Evolutionary conservation across 2,329 filamentous ascomycete species (phyloP).

Genomic region (Leptodontidium sp.): DNA sequence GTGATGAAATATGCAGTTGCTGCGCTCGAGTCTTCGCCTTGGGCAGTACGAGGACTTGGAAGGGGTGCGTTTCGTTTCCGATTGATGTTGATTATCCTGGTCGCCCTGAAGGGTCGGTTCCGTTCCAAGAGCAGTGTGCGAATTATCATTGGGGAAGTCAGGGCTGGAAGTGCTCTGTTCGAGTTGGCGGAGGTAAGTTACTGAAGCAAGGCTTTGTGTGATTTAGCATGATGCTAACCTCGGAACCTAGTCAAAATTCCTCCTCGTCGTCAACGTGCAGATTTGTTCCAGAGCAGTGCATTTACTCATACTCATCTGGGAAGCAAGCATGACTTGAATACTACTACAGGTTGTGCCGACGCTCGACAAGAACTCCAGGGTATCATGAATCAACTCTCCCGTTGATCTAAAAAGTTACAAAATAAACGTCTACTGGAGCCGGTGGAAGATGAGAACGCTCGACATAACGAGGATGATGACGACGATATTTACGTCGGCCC

Average conservation of each 20-base stretch:
- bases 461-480: background rate
- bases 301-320: background rate
- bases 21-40: background rate
- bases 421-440: background rate
- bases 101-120: background rate
- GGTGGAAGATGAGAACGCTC: background rate
- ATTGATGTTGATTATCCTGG: background rate
- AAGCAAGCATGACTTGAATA: constrained; percentile 7
- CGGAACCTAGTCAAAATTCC: background rate
- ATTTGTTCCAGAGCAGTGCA: background rate
- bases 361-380: constrained; percentile 5
- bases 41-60: background rate
- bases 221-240: too few species aligned
- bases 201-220: background rate
- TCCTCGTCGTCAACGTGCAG: constrained; percentile 2
- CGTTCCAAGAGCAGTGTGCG: constrained; percentile 9
- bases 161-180: constrained; percentile 7
- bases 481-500: background rate
- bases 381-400: constrained; percentile 1
- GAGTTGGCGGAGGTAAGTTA: constrained; percentile 3
- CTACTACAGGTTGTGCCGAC: background rate
- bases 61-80: constrained; percentile 9
- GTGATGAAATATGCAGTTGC: background rate
- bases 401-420: background rate
- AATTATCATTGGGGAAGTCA: constrained; percentile 14